Evolutionary conservation across 192 early-diverging fungal species (phyloP).

Genomic region (Podochytrium sp.): DNA sequence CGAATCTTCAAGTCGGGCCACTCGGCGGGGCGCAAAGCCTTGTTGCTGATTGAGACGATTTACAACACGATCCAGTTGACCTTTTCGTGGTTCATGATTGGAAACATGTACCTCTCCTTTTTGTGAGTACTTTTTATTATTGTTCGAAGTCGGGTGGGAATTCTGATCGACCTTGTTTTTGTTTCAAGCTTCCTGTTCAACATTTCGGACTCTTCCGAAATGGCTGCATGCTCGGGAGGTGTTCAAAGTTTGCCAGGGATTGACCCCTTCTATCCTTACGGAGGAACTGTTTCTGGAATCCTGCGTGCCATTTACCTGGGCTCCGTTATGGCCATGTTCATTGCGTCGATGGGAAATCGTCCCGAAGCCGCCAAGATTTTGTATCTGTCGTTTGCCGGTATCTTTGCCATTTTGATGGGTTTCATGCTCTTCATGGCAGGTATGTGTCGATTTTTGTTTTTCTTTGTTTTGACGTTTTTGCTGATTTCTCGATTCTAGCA

Average conservation of each 20-base stretch:
- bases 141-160: not conserved
- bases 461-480: too few species aligned
- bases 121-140: conserved; percentile 43
- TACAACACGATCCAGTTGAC: conserved; percentile 72
- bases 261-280: conserved; percentile 18
- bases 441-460: too few species aligned
- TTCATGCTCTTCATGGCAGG: conserved; percentile 75
- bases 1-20: conserved; percentile 62
- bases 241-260: not conserved
- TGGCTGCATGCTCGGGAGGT: conserved; percentile 19
- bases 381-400: conserved; percentile 74
- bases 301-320: conserved; percentile 78
- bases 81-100: conserved; percentile 54
- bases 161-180: not conserved
- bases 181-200: conserved; percentile 28
- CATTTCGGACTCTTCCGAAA: not conserved
- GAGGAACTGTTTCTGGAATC: conserved; percentile 65
- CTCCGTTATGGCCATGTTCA: conserved; percentile 80
- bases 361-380: conserved; percentile 88
- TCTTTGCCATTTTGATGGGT: conserved; percentile 90
- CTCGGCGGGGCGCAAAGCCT: conserved; percentile 49
- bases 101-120: conserved; percentile 62
- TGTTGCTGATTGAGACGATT: conserved; percentile 61
- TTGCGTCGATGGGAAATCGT: conserved; percentile 92
- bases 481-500: conserved; percentile 63